Evolutionary conservation across 2,329 filamentous ascomycete genomes (phyloP).

Genomic region (Fusarium sarcochroum): DNA sequence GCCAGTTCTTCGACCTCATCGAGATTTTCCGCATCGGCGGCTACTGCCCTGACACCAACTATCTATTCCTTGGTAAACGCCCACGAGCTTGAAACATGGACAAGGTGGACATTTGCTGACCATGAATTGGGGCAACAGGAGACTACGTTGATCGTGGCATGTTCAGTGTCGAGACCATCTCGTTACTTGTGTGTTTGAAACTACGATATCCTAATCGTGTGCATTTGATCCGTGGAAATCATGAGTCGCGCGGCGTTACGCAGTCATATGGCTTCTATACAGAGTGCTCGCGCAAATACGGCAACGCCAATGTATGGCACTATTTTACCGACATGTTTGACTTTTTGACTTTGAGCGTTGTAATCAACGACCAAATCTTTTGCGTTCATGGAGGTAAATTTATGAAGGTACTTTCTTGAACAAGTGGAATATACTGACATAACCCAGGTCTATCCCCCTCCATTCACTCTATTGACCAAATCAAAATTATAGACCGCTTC

Average conservation of each 20-base stretch:
- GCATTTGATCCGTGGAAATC: conserved; percentile 96
- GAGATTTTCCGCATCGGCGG: conserved; percentile 99
- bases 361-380: conserved; percentile 99
- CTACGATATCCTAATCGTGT: conserved; percentile 96
- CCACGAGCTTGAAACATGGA: not conserved
- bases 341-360: conserved; percentile 94
- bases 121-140: conserved; percentile 64
- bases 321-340: conserved; percentile 99
- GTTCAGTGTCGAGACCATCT: conserved; percentile 99
- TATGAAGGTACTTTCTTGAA: not conserved
- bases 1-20: conserved; percentile 98
- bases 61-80: conserved; percentile 87
- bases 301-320: conserved; percentile 98
- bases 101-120: conserved; percentile 24
- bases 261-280: conserved; percentile 99
- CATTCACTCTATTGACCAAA: conserved; percentile 98
- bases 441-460: conserved; percentile 80
- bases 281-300: conserved; percentile 97
- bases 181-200: conserved; percentile 96
- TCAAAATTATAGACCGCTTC: conserved; percentile 99
- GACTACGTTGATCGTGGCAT: conserved; percentile 99
- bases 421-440: conserved; percentile 12
- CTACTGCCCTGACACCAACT: conserved; percentile 97
- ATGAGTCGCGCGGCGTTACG: conserved; percentile 96
- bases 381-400: conserved; percentile 89